Evolutionary conservation across 2,329 filamentous ascomycete species (phyloP).

Genomic region (Aspergillus proliferans): DNA sequence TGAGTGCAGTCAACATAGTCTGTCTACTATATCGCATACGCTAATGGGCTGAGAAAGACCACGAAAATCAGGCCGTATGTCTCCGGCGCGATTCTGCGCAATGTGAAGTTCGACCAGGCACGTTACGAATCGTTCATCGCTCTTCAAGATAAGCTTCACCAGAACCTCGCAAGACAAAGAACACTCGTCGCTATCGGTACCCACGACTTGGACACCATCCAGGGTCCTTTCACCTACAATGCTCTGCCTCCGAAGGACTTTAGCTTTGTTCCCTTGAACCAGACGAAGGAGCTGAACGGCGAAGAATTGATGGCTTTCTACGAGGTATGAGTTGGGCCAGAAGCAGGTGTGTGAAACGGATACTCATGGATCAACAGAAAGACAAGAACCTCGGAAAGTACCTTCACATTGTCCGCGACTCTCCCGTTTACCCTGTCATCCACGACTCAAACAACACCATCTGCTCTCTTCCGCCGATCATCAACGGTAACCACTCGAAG

Average conservation of each 20-base stretch:
- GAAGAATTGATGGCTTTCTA: slow-evolving; percentile 92
- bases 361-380: slow-evolving; percentile 47
- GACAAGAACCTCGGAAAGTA: slow-evolving; percentile 88
- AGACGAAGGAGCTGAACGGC: slow-evolving; percentile 79
- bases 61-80: slow-evolving; percentile 77
- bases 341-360: background rate
- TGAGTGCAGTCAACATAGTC: slow-evolving; percentile 23
- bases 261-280: slow-evolving; percentile 84
- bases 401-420: slow-evolving; percentile 89
- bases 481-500: slow-evolving; percentile 96
- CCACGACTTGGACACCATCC: slow-evolving; percentile 86
- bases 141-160: slow-evolving; percentile 95
- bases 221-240: slow-evolving; percentile 96
- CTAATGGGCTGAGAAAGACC: slow-evolving; percentile 44
- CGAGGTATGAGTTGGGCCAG: slow-evolving; percentile 44
- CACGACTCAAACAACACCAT: slow-evolving; percentile 82
- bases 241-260: slow-evolving; percentile 87
- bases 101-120: slow-evolving; percentile 84
- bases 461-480: slow-evolving; percentile 92
- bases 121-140: slow-evolving; percentile 96
- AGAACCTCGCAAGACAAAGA: slow-evolving; percentile 86
- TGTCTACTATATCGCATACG: background rate
- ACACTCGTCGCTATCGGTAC: slow-evolving; percentile 96
- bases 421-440: slow-evolving; percentile 91
- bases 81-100: slow-evolving; percentile 80